These are phyloP conservation scores for Cutaneotrichosporon mucoides DNA, from an alignment of 1,284 basidiomycete species.

Conservation along the genomic window DNA sequence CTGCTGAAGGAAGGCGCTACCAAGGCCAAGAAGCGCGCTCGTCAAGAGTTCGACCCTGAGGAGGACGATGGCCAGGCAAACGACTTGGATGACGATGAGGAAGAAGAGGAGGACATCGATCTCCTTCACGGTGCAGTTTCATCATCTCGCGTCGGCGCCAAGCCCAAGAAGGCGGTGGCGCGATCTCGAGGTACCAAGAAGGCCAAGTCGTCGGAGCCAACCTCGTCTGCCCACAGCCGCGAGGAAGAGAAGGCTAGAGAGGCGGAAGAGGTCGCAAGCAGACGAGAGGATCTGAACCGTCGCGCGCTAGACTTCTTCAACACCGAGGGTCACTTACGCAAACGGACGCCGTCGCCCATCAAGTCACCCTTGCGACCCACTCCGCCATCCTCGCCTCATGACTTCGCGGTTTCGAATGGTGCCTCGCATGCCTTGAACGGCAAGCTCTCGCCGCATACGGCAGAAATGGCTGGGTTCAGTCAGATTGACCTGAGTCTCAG, in stretches of 20 bases:
- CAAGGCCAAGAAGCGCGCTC: slow-evolving; percentile 20
- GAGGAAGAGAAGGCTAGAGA: slow-evolving; percentile 3
- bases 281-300: slow-evolving; percentile 14
- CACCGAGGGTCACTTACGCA: slow-evolving; percentile 22
- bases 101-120: slow-evolving; percentile 10
- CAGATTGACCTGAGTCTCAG: slow-evolving; percentile 33
- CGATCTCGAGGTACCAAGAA: slow-evolving; percentile 5
- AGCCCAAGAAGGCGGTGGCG: neutral
- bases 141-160: neutral
- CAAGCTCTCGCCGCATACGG: slow-evolving; percentile 29
- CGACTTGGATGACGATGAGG: slow-evolving; percentile 15
- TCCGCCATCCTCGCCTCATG: slow-evolving; percentile 2
- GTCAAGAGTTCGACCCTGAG: neutral
- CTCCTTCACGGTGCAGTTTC: slow-evolving; percentile 1
- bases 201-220: neutral
- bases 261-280: slow-evolving; percentile 3
- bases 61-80: neutral
- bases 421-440: too few species aligned
- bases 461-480: slow-evolving; percentile 42
- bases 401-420: neutral
- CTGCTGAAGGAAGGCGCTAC: slow-evolving; percentile 30
- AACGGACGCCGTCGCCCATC: slow-evolving; percentile 5
- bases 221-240: neutral
- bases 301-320: slow-evolving; percentile 40
- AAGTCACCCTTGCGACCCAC: neutral